Conservation (phyloP, 1,284 basidiomycete species). For the Trichosporon sp. region DNA sequence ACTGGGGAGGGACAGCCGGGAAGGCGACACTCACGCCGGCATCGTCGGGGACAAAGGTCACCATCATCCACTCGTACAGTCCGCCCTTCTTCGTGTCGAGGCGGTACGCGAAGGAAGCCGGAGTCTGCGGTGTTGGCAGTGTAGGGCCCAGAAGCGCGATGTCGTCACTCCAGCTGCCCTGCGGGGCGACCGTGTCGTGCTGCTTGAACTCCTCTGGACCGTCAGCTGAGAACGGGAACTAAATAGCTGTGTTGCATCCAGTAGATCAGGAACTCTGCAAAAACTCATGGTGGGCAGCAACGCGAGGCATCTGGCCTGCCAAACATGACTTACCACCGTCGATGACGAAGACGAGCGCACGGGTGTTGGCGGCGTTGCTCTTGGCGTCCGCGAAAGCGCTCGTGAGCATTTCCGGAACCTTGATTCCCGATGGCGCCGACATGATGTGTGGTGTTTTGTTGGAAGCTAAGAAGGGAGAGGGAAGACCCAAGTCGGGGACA, state of each 20-base stretch:
- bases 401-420: slow-evolving; percentile 47
- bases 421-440: slow-evolving; percentile 57
- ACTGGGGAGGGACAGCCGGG: not conserved
- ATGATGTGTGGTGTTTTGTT: slow-evolving; percentile 34
- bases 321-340: slow-evolving; percentile 48
- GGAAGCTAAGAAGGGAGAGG: not conserved
- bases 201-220: slow-evolving; percentile 48
- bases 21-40: slow-evolving; percentile 46
- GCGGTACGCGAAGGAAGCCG: slow-evolving; percentile 54
- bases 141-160: slow-evolving; percentile 45
- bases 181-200: slow-evolving; percentile 41
- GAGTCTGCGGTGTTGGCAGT: slow-evolving; percentile 49
- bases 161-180: slow-evolving; percentile 50
- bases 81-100: slow-evolving; percentile 48
- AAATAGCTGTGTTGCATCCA: too few species aligned
- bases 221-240: slow-evolving; percentile 9
- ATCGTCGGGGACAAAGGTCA: slow-evolving; percentile 56
- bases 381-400: slow-evolving; percentile 47
- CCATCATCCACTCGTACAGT: slow-evolving; percentile 56
- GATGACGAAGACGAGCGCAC: slow-evolving; percentile 55
- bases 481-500: not conserved
- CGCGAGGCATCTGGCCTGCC: not conserved
- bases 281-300: too few species aligned
- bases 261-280: too few species aligned
- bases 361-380: slow-evolving; percentile 37